Evolutionary conservation across 2,329 filamentous ascomycete species (phyloP).

Genomic region (Diaporthe nobilis): DNA sequence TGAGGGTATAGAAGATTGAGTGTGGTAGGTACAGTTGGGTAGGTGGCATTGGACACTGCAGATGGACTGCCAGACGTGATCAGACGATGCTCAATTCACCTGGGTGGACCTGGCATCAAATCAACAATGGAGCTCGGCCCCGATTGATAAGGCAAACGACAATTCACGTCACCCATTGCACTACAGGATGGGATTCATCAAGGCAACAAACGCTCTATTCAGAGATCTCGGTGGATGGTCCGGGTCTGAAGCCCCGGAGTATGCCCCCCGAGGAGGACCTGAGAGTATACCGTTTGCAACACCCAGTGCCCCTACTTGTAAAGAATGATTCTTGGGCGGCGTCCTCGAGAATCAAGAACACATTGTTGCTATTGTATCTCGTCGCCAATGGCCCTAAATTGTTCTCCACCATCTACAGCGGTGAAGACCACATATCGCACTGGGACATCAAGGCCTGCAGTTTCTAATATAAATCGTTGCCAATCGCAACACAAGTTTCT

Average conservation of each 20-base stretch:
- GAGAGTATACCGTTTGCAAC: not conserved
- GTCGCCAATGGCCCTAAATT: not conserved
- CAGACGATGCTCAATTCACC: not conserved
- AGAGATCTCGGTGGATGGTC: not conserved
- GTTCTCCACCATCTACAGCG: not conserved
- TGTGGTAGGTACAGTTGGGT: not conserved
- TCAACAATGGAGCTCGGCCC: not conserved
- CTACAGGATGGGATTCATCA: not conserved
- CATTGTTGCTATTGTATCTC: not conserved
- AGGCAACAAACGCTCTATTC: not conserved
- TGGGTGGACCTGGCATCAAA: not conserved
- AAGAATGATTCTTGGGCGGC: not conserved
- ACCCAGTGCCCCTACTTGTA: accelerated
- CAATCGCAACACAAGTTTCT: not conserved
- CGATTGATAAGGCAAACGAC: not conserved
- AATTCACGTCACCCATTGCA: not conserved
- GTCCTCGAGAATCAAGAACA: accelerated
- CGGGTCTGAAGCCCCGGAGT: accelerated
- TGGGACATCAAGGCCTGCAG: not conserved
- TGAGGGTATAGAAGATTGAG: not conserved
- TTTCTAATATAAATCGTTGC: too few species aligned
- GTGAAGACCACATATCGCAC: not conserved
- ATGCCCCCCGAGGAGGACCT: not conserved
- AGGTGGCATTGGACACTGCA: too few species aligned
- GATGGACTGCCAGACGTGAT: too few species aligned